phyloP scores from a whole-genome alignment of 2,329 filamentous ascomycete species.

The Trichocomaceae sp. region DNA sequence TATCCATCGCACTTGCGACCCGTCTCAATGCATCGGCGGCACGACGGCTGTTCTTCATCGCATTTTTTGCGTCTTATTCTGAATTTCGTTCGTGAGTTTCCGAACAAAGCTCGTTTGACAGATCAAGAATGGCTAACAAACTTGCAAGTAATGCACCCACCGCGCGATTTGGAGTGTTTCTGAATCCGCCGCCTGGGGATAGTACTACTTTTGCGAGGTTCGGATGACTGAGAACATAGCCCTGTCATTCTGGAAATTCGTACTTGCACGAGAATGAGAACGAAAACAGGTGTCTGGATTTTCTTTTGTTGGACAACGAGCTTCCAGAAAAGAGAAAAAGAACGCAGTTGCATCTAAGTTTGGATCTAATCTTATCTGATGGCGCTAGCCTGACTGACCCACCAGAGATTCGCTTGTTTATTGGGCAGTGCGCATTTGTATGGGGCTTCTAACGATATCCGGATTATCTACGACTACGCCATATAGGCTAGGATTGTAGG shows the following conservation, averaged over 20 bases:
- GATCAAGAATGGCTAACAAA: background rate
- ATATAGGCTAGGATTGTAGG: too few species aligned
- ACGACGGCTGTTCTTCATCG: slow-evolving; percentile 29
- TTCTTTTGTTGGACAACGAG: background rate
- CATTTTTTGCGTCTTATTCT: slow-evolving; percentile 29
- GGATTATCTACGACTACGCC: background rate
- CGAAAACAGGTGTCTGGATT: background rate
- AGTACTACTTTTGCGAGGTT: background rate
- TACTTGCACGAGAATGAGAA: background rate
- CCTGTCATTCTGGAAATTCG: background rate
- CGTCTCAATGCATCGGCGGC: slow-evolving; percentile 29
- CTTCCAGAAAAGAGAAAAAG: background rate
- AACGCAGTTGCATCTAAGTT: too few species aligned
- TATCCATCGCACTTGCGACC: slow-evolving; percentile 35
- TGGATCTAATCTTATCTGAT: slow-evolving; percentile 12
- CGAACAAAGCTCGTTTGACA: background rate
- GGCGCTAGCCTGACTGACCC: background rate
- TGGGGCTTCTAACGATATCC: background rate
- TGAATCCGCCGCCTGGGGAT: background rate
- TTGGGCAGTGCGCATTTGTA: background rate
- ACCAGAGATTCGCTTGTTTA: background rate
- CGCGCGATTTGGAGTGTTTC: slow-evolving; percentile 1
- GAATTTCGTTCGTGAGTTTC: background rate
- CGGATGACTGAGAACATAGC: background rate
- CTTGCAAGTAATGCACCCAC: slow-evolving; percentile 11